These are phyloP conservation scores for Cyclotella distinguenda DNA, from an alignment of 108 stramenopile species.

Conservation along the genomic window DNA sequence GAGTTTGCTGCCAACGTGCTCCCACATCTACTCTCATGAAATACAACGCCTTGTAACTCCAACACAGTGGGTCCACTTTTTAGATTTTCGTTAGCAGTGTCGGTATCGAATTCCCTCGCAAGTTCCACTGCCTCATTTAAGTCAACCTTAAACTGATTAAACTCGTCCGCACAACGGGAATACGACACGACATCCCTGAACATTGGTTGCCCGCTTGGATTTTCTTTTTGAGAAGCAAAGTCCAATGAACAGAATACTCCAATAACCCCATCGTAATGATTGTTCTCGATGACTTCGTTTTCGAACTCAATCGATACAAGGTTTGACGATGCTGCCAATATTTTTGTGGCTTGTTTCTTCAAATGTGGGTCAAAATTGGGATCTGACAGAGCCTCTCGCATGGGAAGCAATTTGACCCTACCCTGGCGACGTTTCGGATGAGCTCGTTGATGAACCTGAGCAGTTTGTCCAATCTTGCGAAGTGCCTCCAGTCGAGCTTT, in stretches of 20 bases:
- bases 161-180: constrained; percentile 34
- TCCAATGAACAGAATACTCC: constrained; percentile 36
- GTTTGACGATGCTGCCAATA: constrained; percentile 24
- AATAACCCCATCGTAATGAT: constrained; percentile 26
- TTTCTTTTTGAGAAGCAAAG: constrained; percentile 34
- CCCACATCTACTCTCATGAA: constrained; percentile 95
- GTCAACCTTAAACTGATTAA: constrained; percentile 40
- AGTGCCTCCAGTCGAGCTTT: constrained; percentile 3
- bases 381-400: constrained; percentile 32
- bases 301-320: constrained; percentile 24
- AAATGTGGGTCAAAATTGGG: constrained; percentile 8
- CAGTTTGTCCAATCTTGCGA: constrained; percentile 13
- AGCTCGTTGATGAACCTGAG: background rate
- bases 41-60: constrained; percentile 79
- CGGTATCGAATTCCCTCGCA: constrained; percentile 45
- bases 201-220: constrained; percentile 59
- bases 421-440: background rate
- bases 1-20: constrained; percentile 94
- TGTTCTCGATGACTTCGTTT: constrained; percentile 8
- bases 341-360: constrained; percentile 14
- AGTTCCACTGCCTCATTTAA: constrained; percentile 58
- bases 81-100: constrained; percentile 9
- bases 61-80: constrained; percentile 37
- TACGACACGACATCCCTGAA: constrained; percentile 63
- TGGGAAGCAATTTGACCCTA: constrained; percentile 5